Conservation (phyloP, 768 basidiomycete genomes). For the Stropharia rugosoannulata region DNA sequence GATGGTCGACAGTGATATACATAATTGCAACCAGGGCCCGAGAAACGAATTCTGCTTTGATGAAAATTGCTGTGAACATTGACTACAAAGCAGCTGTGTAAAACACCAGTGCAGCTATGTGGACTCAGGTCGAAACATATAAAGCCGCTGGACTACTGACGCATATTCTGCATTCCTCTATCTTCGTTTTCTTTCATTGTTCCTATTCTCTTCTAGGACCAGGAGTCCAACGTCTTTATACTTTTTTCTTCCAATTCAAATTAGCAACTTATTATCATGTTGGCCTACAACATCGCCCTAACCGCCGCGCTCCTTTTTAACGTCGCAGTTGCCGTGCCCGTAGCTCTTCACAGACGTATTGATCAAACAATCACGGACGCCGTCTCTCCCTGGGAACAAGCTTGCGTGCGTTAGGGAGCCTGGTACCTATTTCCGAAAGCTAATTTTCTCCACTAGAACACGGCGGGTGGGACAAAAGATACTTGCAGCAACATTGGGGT, state of each 20-base stretch:
- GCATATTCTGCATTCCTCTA: neutral
- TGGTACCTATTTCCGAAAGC: neutral
- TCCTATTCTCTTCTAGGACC: slow-evolving; percentile 4
- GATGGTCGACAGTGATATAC: no score
- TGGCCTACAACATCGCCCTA: slow-evolving; percentile 6
- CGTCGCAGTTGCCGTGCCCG: slow-evolving; percentile 27
- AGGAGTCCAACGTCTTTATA: slow-evolving; percentile 11
- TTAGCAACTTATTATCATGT: slow-evolving; percentile 7
- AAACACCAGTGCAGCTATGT: neutral
- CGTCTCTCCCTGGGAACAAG: slow-evolving; percentile 43
- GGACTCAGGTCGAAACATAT: neutral
- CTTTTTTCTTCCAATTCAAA: slow-evolving; percentile 2
- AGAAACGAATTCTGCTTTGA: no score
- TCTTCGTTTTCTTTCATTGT: neutral
- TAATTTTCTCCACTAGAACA: slow-evolving; percentile 21
- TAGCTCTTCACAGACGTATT: slow-evolving; percentile 38
- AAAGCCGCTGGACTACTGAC: neutral
- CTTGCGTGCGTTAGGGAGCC: slow-evolving; percentile 37
- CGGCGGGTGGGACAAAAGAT: slow-evolving; percentile 39
- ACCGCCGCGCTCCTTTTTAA: slow-evolving; percentile 26
- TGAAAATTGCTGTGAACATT: no score
- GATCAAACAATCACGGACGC: slow-evolving; percentile 44
- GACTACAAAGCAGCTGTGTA: no score
- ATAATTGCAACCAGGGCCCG: no score
- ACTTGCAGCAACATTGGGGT: slow-evolving; percentile 49